Base-by-base conservation (phyloP, 352 stramenopile genomes). In the Phytophthora brassicae region DNA sequence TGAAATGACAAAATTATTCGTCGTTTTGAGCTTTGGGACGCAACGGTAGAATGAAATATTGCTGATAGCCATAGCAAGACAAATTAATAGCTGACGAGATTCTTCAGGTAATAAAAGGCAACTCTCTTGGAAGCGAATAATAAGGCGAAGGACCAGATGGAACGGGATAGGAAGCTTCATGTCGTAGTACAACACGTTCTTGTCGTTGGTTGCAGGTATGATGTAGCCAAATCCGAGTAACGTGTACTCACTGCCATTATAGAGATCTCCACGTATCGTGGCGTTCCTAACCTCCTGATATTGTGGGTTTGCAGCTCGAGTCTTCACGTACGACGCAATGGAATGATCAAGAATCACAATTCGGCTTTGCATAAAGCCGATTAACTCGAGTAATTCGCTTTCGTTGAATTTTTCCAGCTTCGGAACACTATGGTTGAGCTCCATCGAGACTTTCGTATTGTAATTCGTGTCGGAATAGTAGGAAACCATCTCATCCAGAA, bases 61-160 rank as follows among this genome's bases (percentile, higher is more conserved):
- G 56, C 68, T 72, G 31, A 70, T 51, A 22, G 70, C 56, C 74
- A 88, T 82, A 5, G 77, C 68, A 2, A 90, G 61, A 16, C 81
- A 90, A 6, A 74, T 45, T 8, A 83, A 13, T 19, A 90, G 55
- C n/a, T 81, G 72, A 13, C 67, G 53, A 13, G 75, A 82, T 46
- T 91, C 81, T 35, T 74, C 47, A 22, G 64, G 66, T 8, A 87
- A 60, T 39, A 91, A 7, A 31, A 89, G 28, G n/a, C 51, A 58
- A 46, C 75, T 87, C 65, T 91, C 81, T 56, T 88, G 77, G 31
- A 87, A 72, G 0, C 79, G 79, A 24, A 84, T 63, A 14, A 89
- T 28, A 5, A 87, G 43, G 19, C 81, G 75, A 24, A 89, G 36
- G 0, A 69, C 45, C 22, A 91, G 58, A 35, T 91, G 81, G 36